Base-by-base conservation (phyloP, 2,329 filamentous ascomycete genomes). In the Aureobasidium sp. region DNA sequence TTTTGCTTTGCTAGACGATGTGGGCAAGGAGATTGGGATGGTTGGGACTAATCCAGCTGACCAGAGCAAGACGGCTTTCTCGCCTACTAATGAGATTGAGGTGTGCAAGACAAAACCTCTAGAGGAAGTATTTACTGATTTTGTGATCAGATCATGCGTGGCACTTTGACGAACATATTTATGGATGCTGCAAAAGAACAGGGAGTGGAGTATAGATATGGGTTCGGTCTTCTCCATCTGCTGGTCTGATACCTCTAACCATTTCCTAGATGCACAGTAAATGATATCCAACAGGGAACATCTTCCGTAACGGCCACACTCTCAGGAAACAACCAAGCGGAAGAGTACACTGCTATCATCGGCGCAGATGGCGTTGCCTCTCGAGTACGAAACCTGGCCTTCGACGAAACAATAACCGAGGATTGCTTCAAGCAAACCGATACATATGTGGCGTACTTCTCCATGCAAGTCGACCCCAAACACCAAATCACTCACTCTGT, bases 131-230 rank as follows among this genome's bases (percentile, higher is more conserved):
- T 30, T 36, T 36, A 11, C 32, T 50, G n/a, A 50, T 30, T 21
- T 29, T 45, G 42, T 29, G 15, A 9, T 25, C n/a, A 64, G 53
- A 83, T 85, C 52, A 78, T 84, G 75, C 73, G 82, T 9, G 81
- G 79, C 0, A 79, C 83, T 60, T 64, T 85, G 36, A 78, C 75
- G 15, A 67, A 66, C 1, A 65, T 84, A 1, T 61, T 84, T 0
- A 75, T 79, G 9, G 61, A 69, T n/a, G 66, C 63, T 29, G 67
- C 68, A 10, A 69, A 65, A 30, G 49, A 59, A 6, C 54, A 45
- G 5, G 53, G 53, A 1, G 53, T 30, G 21, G 8, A 45, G 13
- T 57, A 29, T 36, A 45, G 53, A 57, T 57, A 57, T 27, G 53
- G 53, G 53, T 36, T 21, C 21, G 21, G 21, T 21, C 21, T 21